Conservation (phyloP, 371 early-diverging fungal genomes). For the Apophysomyces elegans region DNA sequence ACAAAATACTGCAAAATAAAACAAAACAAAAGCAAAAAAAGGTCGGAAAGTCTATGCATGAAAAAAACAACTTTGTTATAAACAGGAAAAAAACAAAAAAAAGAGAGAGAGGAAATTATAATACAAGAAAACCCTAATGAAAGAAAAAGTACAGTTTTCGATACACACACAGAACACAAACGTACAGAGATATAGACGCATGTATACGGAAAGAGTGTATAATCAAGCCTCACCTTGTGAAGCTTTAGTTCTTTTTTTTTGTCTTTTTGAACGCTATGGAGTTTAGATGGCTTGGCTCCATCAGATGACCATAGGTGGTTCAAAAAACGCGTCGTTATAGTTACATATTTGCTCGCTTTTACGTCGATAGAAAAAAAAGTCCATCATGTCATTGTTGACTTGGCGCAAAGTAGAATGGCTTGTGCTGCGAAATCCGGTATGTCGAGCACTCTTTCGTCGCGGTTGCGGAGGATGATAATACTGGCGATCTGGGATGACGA, state of each 20-base stretch:
- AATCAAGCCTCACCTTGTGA: not conserved
- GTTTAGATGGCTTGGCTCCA: not conserved
- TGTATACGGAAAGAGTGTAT: not conserved
- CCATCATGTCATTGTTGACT: conserved; percentile 5
- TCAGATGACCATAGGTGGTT: conserved; percentile 7
- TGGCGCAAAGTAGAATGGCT: conserved; percentile 6
- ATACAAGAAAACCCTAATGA: conserved; percentile 4
- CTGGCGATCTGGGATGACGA: conserved; percentile 29
- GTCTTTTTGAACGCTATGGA: not conserved
- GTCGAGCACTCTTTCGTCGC: not conserved
- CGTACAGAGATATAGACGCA: not conserved
- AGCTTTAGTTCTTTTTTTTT: not conserved
- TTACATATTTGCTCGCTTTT: conserved; percentile 3
- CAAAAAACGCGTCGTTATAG: conserved; percentile 3
- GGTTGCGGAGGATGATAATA: conserved; percentile 2
- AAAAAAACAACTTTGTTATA: not conserved
- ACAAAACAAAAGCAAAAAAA: not conserved
- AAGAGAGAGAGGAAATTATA: not conserved
- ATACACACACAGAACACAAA: conserved; percentile 1
- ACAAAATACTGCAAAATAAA: not conserved
- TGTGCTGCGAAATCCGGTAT: not conserved
- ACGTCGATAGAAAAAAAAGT: conserved; percentile 1
- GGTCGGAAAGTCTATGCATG: not conserved
- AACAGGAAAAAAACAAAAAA: not conserved
- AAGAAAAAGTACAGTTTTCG: not conserved